phyloP scores from a whole-genome alignment of 306 rosid species.

The Medicago arabica region DNA sequence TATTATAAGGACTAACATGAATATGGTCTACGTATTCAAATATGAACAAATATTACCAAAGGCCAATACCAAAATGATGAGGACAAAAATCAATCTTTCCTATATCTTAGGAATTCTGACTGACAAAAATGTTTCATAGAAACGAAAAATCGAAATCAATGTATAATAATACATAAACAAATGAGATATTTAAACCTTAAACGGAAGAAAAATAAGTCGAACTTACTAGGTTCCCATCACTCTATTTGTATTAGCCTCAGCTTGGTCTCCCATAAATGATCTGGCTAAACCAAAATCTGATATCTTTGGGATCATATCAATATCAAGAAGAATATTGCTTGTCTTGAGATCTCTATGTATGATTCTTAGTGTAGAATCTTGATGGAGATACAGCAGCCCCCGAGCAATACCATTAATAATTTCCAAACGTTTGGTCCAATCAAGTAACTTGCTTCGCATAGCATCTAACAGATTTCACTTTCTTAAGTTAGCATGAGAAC shows the following conservation, averaged over 20 bases:
- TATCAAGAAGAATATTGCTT: too few relatives aligned
- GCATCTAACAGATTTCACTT: conserved; percentile 22
- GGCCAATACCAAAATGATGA: too few relatives aligned
- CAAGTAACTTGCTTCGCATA: conserved; percentile 35
- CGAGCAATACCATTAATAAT: conserved; percentile 54
- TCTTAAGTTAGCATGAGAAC: background rate
- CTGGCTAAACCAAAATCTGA: too few relatives aligned
- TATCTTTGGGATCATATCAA: too few relatives aligned
- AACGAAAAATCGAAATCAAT: background rate
- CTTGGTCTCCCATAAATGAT: too few relatives aligned
- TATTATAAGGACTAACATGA: too few relatives aligned
- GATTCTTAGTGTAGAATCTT: conserved; percentile 50
- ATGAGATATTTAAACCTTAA: background rate
- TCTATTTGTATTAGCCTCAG: too few relatives aligned
- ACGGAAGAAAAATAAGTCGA: background rate
- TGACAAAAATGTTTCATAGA: background rate
- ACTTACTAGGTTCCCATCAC: conserved; percentile 6
- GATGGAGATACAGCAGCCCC: conserved; percentile 63
- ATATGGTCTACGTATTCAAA: too few relatives aligned
- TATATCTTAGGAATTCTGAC: background rate
- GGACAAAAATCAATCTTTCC: background rate
- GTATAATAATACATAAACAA: background rate
- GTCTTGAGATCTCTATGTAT: conserved; percentile 51
- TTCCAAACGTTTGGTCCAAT: conserved; percentile 53
- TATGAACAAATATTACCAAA: background rate